Conservation (phyloP, 495 filamentous ascomycete species). For the Achaetomiella virescens region DNA sequence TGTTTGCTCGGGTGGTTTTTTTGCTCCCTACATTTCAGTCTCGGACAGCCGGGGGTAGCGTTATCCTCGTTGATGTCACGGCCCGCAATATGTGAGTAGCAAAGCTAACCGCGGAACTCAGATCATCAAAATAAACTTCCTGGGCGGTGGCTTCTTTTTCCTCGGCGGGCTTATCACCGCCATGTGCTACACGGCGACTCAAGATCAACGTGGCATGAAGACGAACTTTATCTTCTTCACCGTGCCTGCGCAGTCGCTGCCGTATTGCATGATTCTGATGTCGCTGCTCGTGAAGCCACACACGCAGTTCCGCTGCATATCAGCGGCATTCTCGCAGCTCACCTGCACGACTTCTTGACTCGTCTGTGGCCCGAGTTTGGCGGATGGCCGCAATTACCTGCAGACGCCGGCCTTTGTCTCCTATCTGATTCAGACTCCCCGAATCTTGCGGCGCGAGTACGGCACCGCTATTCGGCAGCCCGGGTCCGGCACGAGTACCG, state of each 20-base stretch:
- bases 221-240: constrained; percentile 68
- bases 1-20: constrained; percentile 65
- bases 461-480: constrained; percentile 50
- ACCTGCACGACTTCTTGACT: constrained; percentile 79
- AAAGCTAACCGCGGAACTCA: constrained; percentile 27
- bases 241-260: constrained; percentile 67
- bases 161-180: constrained; percentile 66
- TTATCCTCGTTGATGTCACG: neutral
- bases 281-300: constrained; percentile 51
- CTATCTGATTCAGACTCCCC: constrained; percentile 50
- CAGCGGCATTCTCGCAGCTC: constrained; percentile 72
- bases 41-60: neutral
- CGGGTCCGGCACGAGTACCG: constrained; percentile 31
- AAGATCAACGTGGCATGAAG: constrained; percentile 70
- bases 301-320: constrained; percentile 46
- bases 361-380: constrained; percentile 79
- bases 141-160: constrained; percentile 51
- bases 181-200: constrained; percentile 71
- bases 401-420: constrained; percentile 61
- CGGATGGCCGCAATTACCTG: constrained; percentile 64
- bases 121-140: constrained; percentile 44
- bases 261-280: constrained; percentile 66
- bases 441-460: constrained; percentile 43
- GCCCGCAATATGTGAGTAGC: neutral
- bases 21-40: constrained; percentile 75